Evolutionary conservation across 1,284 basidiomycete species (phyloP).

Genomic region (Entoloma clypeatum): DNA sequence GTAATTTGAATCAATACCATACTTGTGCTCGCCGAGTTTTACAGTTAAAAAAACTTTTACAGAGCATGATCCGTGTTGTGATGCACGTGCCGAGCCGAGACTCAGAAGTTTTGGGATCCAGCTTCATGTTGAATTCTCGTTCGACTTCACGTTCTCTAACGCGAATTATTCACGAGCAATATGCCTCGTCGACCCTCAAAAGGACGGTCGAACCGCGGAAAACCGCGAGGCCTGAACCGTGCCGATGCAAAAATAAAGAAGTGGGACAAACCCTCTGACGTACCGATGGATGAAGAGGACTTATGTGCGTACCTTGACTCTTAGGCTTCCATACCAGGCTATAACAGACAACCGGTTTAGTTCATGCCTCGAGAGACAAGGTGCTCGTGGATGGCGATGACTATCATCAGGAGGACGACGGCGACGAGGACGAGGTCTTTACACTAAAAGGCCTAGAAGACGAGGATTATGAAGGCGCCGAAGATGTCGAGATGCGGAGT

Average conservation of each 20-base stretch:
- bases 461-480: slow-evolving; percentile 41
- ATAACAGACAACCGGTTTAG: slow-evolving; percentile 33
- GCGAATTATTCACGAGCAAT: neutral
- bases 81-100: too few species aligned
- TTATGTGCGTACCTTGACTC: slow-evolving; percentile 48
- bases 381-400: slow-evolving; percentile 69
- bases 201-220: slow-evolving; percentile 22
- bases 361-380: slow-evolving; percentile 70
- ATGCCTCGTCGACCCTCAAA: slow-evolving; percentile 34
- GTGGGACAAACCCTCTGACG: slow-evolving; percentile 63
- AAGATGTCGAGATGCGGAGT: slow-evolving; percentile 40
- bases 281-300: slow-evolving; percentile 74
- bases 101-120: too few species aligned
- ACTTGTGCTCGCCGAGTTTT: too few species aligned
- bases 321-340: slow-evolving; percentile 6
- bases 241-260: slow-evolving; percentile 50
- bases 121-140: too few species aligned
- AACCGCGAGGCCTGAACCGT: slow-evolving; percentile 46
- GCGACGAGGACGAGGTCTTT: slow-evolving; percentile 74
- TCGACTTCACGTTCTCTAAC: slow-evolving; percentile 3
- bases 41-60: too few species aligned
- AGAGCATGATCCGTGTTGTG: too few species aligned
- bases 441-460: slow-evolving; percentile 52
- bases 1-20: too few species aligned
- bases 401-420: slow-evolving; percentile 32